Base-by-base conservation (phyloP, 2,329 filamentous ascomycete genomes). In the Cytospora schulzeri region DNA sequence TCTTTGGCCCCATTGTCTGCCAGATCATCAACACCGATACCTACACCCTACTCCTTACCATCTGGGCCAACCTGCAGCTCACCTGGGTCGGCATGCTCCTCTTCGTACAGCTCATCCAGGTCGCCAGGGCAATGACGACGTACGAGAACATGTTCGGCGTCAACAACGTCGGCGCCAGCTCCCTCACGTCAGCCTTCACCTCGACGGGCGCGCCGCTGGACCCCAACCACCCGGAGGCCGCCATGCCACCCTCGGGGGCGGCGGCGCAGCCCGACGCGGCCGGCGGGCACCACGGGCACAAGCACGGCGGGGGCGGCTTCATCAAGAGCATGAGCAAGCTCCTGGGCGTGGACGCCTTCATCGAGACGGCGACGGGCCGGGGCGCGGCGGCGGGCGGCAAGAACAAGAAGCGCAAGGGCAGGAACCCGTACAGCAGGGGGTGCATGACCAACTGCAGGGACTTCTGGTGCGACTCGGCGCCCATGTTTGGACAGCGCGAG, bases 31-130 rank as follows among this genome's bases (percentile, higher is more conserved):
- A 91, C 72, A 87, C 89, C 58, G 94, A 98, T 73, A 83, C 92
- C 0, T 97, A 94, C 75, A 94, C 91, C 1, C 84, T 97, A 29
- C 81, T 96, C 14, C 82, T 97, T 24, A 85, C 86, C 15, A 78
- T 91, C 31, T 99, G 95, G 95, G 85, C 85, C 8, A 84, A 85
- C 2, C 80, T 97, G 52, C 96, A 99, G 76, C 84, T 97, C 35
- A 90, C 92, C 24, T 99, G 95, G 95, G 92, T 98, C 3, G 89
- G 90, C n/a, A 98, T 99, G 93, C 88, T 99, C 38, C 84, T 97
- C 66, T 90, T 93, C 68, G 96, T 98, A 6, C 96, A 99, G 75
- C 88, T 97, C 59, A 84, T 97, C 58, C 95, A 99, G 74, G 89
- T 99, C 59, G 91, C 93, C 0, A 88, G 93, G 67, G 96, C 93